phyloP scores from a whole-genome alignment of 2,329 filamentous ascomycete genomes.

The Trematosphaeria pertusa region DNA sequence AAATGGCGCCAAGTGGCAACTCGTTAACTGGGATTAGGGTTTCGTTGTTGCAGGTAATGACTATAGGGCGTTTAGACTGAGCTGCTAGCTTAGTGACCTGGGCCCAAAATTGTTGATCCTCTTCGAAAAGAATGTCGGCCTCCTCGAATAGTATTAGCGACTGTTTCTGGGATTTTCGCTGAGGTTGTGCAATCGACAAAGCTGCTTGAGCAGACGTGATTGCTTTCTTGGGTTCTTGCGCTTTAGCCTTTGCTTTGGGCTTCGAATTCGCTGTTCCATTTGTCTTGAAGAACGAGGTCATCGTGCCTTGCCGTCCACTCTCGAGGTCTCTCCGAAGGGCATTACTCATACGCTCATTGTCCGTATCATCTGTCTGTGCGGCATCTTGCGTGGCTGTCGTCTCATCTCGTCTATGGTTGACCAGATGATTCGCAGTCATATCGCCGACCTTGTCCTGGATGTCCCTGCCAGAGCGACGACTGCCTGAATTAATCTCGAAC shows the following conservation, averaged over 20 bases:
- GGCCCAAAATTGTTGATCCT: slow-evolving; percentile 94
- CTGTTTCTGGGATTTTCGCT: slow-evolving; percentile 73
- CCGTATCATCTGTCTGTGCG: slow-evolving; percentile 35
- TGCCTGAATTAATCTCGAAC: slow-evolving; percentile 91
- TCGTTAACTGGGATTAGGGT: slow-evolving; percentile 75
- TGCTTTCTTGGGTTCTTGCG: slow-evolving; percentile 22
- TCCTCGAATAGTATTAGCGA: slow-evolving; percentile 94
- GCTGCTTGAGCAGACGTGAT: slow-evolving; percentile 26
- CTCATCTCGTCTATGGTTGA: slow-evolving; percentile 59
- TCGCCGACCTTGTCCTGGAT: slow-evolving; percentile 91
- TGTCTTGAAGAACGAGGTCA: slow-evolving; percentile 79
- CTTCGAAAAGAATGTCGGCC: slow-evolving; percentile 90
- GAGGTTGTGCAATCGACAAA: slow-evolving; percentile 29
- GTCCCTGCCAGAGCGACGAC: slow-evolving; percentile 84
- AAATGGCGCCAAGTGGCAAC: slow-evolving; percentile 82
- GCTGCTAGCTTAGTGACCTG: slow-evolving; percentile 79
- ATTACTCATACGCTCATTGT: slow-evolving; percentile 48
- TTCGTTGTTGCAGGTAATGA: slow-evolving; percentile 96
- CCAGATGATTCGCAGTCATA: slow-evolving; percentile 95
- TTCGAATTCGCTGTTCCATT: slow-evolving; percentile 32
- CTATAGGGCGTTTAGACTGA: slow-evolving; percentile 87
- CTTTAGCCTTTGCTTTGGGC: slow-evolving; percentile 23
- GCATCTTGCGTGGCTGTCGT: slow-evolving; percentile 32
- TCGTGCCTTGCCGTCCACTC: slow-evolving; percentile 76
- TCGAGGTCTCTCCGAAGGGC: slow-evolving; percentile 65